Evolutionary conservation across 352 stramenopile species (phyloP).

Genomic region (Globisporangium nodosum): DNA sequence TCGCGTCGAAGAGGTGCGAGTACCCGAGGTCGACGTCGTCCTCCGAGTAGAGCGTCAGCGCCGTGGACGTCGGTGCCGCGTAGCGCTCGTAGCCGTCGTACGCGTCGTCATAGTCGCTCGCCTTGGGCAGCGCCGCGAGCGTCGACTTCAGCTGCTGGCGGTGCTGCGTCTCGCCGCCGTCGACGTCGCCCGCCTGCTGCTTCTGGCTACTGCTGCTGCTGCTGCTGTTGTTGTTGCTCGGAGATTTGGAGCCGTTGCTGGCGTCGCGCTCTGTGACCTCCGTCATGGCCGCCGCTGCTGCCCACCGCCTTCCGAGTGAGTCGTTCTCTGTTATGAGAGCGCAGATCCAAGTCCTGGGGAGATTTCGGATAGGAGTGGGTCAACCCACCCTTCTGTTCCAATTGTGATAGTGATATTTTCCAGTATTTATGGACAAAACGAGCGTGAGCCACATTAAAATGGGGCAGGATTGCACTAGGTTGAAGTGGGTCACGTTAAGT

Average conservation of each 20-base stretch:
- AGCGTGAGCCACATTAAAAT: no score
- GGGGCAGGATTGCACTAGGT: no score
- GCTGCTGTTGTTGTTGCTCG: neutral
- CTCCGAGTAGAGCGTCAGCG: conserved; percentile 40
- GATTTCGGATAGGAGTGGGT: no score
- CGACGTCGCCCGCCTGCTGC: conserved; percentile 6
- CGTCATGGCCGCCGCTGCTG: conserved; percentile 4
- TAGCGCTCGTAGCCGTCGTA: conserved; percentile 16
- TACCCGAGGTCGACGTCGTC: conserved; percentile 22
- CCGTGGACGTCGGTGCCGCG: conserved; percentile 26
- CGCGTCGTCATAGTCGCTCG: conserved; percentile 10
- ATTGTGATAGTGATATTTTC: no score
- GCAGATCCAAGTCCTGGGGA: no score
- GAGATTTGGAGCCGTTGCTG: neutral
- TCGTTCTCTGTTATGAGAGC: no score
- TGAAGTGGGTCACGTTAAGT: no score
- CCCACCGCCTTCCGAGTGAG: no score
- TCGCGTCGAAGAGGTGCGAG: conserved; percentile 54
- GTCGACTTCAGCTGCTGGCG: conserved; percentile 25
- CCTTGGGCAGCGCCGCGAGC: conserved; percentile 25
- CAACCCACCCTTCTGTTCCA: no score
- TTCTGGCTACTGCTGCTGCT: neutral
- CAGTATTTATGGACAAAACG: no score
- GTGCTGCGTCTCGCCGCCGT: conserved; percentile 24
- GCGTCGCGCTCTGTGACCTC: conserved; percentile 12